Percentiles rank a stretch among this genome's conserved stretches.
Conservation (phyloP, 768 basidiomycete species). For the Tylopilus plumbeoviolaceoides region DNA sequence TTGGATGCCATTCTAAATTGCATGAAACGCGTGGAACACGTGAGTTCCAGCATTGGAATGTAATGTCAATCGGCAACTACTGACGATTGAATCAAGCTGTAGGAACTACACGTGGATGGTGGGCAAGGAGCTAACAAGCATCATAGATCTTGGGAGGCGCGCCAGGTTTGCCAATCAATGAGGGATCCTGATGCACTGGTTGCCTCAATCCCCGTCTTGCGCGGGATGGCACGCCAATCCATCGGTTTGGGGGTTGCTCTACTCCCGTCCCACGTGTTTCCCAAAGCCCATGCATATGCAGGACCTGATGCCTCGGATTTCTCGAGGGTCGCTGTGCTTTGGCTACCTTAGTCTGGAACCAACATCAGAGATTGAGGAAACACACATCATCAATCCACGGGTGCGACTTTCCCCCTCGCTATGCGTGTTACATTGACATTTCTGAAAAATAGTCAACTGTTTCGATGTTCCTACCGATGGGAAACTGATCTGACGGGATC, state of each 20-base stretch:
- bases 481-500: background rate
- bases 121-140: no score
- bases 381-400: no score
- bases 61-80: background rate
- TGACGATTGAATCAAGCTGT: slow-evolving; percentile 1
- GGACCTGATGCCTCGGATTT: background rate
- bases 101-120: no score
- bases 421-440: no score
- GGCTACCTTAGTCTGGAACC: background rate
- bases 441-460: background rate
- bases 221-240: background rate
- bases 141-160: no score
- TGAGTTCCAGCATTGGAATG: background rate
- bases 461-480: background rate
- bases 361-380: no score
- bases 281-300: no score
- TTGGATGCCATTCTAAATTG: background rate
- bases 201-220: background rate
- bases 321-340: background rate
- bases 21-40: background rate
- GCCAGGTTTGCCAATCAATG: no score
- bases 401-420: background rate
- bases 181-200: no score
- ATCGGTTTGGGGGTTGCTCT: background rate
- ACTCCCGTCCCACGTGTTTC: no score